These are phyloP conservation scores for Coccomyxa subellipsoidea DNA, from an alignment of 163 green algal species.

Conservation along the genomic window DNA sequence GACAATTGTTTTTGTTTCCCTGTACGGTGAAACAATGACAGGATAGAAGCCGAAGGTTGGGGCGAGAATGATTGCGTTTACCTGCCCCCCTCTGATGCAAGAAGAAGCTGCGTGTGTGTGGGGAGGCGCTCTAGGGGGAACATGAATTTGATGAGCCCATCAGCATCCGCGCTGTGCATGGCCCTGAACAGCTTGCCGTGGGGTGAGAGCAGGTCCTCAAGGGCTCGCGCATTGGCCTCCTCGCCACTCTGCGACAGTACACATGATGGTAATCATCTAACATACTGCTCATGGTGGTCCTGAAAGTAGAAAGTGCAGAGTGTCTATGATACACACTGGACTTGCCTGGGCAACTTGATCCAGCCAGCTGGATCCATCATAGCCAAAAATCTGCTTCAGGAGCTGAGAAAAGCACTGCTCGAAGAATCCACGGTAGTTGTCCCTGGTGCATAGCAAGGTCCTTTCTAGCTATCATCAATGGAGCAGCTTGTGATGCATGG, in stretches of 20 bases:
- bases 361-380: conserved; percentile 73
- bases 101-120: conserved; percentile 75
- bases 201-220: conserved; percentile 69
- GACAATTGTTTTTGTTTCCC: too few relatives aligned
- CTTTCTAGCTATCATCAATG: neutral
- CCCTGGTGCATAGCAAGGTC: conserved; percentile 42
- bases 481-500: neutral
- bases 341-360: conserved; percentile 50
- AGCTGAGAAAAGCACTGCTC: conserved; percentile 76
- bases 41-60: too few relatives aligned
- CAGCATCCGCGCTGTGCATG: conserved; percentile 68
- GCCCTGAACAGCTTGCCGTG: conserved; percentile 65
- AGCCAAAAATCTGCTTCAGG: conserved; percentile 80
- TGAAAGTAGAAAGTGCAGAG: too few relatives aligned
- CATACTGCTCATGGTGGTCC: too few relatives aligned
- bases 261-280: neutral
- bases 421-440: conserved; percentile 87
- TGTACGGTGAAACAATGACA: too few relatives aligned
- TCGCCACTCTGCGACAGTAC: conserved; percentile 10
- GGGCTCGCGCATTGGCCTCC: conserved; percentile 53
- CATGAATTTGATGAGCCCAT: conserved; percentile 69
- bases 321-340: neutral
- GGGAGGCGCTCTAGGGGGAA: conserved; percentile 78
- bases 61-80: too few relatives aligned
- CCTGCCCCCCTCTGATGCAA: conserved; percentile 45